Evolutionary conservation across 148 eudicot genomes (phyloP).

Genomic region (Polygonum aviculare): DNA sequence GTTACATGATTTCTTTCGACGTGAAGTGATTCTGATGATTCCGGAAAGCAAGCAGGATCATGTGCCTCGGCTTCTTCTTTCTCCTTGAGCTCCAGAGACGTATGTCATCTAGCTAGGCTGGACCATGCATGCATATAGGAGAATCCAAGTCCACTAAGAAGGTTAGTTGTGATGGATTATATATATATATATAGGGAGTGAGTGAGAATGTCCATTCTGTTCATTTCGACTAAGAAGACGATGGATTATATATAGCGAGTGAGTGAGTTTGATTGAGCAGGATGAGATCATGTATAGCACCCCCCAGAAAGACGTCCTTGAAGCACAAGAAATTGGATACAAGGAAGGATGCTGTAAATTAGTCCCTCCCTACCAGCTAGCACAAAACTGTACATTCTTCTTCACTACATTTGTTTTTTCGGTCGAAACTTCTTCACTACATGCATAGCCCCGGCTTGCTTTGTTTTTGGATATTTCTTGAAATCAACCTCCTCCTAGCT

Average conservation of each 20-base stretch:
- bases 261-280: conserved; percentile 59
- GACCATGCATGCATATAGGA: too few species aligned
- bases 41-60: conserved; percentile 67
- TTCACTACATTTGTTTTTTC: too few species aligned
- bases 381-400: too few species aligned
- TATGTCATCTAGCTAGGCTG: conserved; percentile 13
- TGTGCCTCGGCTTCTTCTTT: conserved; percentile 46
- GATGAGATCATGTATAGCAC: conserved; percentile 84
- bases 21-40: conserved; percentile 51
- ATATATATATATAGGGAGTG: too few species aligned
- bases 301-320: conserved; percentile 62
- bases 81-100: conserved; percentile 44
- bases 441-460: too few species aligned
- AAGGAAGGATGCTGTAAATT: conserved; percentile 54
- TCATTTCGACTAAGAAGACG: too few species aligned
- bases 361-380: neutral
- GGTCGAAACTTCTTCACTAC: too few species aligned
- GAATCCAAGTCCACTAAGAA: too few species aligned
- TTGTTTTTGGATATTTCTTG: neutral
- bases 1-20: conserved; percentile 12
- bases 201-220: too few species aligned
- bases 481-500: neutral
- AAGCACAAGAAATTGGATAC: conserved; percentile 69
- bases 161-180: too few species aligned
- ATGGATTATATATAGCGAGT: too few species aligned